Evolutionary conservation across 2,329 filamentous ascomycete species (phyloP).

Genomic region (Aspergillus uvarum): DNA sequence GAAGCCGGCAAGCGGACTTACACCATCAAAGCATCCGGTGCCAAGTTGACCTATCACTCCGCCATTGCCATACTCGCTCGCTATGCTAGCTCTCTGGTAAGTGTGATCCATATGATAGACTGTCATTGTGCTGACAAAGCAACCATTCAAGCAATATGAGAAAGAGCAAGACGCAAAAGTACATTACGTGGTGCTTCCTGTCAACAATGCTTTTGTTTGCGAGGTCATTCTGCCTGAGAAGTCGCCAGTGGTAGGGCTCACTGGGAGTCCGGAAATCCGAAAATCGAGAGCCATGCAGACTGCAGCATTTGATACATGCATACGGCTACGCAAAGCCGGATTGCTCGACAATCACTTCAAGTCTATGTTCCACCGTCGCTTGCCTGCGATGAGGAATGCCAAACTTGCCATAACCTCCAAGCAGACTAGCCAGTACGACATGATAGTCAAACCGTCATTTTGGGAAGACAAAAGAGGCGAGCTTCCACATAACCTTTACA

Average conservation of each 20-base stretch:
- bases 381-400: constrained; percentile 85
- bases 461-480: constrained; percentile 59
- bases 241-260: constrained; percentile 67
- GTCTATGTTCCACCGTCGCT: constrained; percentile 67
- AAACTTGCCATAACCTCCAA: constrained; percentile 77
- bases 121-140: constrained; percentile 8
- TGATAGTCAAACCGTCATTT: constrained; percentile 73
- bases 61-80: constrained; percentile 70
- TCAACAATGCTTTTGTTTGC: constrained; percentile 65
- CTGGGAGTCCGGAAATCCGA: constrained; percentile 62
- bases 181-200: constrained; percentile 61
- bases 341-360: constrained; percentile 73
- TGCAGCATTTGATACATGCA: constrained; percentile 81
- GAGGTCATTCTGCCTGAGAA: constrained; percentile 76
- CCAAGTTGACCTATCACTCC: constrained; percentile 74
- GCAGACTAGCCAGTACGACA: constrained; percentile 70
- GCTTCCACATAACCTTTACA: constrained; percentile 57
- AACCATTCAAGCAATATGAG: constrained; percentile 42
- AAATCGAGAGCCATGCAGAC: constrained; percentile 83
- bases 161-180: constrained; percentile 50
- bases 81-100: constrained; percentile 68
- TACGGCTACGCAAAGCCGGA: constrained; percentile 63
- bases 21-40: constrained; percentile 65
- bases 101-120: constrained; percentile 11
- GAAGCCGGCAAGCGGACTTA: constrained; percentile 56